Evolutionary conservation across 2,329 filamentous ascomycete genomes (phyloP), one percentile per base, ranked within the genome.

Genomic region (Colletotrichum tropicale): DNA sequence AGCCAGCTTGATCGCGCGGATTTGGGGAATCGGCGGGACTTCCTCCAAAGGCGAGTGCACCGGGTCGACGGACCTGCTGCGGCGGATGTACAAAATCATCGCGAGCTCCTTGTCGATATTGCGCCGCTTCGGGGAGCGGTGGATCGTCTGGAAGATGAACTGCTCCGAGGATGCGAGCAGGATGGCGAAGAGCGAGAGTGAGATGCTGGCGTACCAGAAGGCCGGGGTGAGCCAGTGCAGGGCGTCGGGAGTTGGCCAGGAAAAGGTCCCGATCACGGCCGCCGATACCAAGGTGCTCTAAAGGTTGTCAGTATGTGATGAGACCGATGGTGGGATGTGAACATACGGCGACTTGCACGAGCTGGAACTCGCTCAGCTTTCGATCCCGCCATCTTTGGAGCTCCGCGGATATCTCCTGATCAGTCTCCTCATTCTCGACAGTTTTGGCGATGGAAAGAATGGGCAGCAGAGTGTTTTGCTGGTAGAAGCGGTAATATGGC

Each of bases 191-290:
- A 81, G 77, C 5, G 81, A 81, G 10, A 82, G 71, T 2, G 80
- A 77, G 24, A 81, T 73, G 21, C 79, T 80, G 26, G 78, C 76
- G 66, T 80, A 79, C 79, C 80, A 80, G 21, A 76, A 71, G 4
- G 77, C 77, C 13, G 76, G 78, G 36, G 77, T 74, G 26, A 81
- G 75, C 80, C 80, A 82, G 34, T 81, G 78, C 67, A 80, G 66
- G 2, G 71, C 43, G 8, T 79, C 78, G 7, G 75, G 76, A 3
- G 74, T 24, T 16, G 69, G 69, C 81, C 81, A 82, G 5, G 81
- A 82, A 71, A 81, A 81, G 58, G 77, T 80, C 15, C 79, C 80
- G 48, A 81, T 82, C 16, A 81, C 80, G 8, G 80, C 79, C 6
- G 79, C 79, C 1, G 80, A 78, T 5, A 81, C 74, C 5, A 82